Base-by-base conservation (phyloP, 2,329 filamentous ascomycete species). In the Aspergillus awamori region DNA sequence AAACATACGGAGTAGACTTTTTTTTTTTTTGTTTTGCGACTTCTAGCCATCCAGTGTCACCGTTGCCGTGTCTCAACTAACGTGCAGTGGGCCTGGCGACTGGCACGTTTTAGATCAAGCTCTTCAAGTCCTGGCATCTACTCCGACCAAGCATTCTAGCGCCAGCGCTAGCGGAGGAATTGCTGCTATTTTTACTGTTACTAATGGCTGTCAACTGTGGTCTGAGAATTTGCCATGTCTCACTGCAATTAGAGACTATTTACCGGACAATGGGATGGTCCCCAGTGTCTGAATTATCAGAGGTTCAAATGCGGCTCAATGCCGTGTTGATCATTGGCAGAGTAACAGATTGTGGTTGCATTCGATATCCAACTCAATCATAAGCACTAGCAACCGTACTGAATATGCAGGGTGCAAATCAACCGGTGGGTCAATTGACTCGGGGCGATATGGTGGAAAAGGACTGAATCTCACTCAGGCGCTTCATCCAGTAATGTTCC, bases 401-500 rank as follows among this genome's bases (percentile, higher is more conserved):
- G 41, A 11, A 13, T 6, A 24, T 22, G 41, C 41, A 22, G 41
- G 22, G 10, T 13, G 10, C 22, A 45, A 8, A 24, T 24, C 5
- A 45, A 22, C 22, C 17, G 8, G n/a, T 4, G 4, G 17, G 15
- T 8, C 8, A 13, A 45, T 6, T 22, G 17, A 22, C 22, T 24
- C 2, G 11, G 41, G 41, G 8, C n/a, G 7, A 51, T 15, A 5
- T 3, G 20, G 33, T 36, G 33, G 28, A 49, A 28, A 15, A 51
- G 2, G n/a, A 15, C 24, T 2, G 11, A 26, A 26, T 15, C 13
- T 17, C 10, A 45, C 10, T 24, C 4, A 51, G 17, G 2, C 24
- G 8, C 26, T 17, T 56, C 53, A 56, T n/a, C 53, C 53, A 20
- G 24, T 56, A 6, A 43, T 11, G 10, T 56, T 22, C 53, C 53